Percentiles rank a stretch among this genome's conserved stretches.
These are phyloP conservation scores for Lodderomyces margitis DNA, from an alignment of 1,139 yeast species.

Conservation along the genomic window DNA sequence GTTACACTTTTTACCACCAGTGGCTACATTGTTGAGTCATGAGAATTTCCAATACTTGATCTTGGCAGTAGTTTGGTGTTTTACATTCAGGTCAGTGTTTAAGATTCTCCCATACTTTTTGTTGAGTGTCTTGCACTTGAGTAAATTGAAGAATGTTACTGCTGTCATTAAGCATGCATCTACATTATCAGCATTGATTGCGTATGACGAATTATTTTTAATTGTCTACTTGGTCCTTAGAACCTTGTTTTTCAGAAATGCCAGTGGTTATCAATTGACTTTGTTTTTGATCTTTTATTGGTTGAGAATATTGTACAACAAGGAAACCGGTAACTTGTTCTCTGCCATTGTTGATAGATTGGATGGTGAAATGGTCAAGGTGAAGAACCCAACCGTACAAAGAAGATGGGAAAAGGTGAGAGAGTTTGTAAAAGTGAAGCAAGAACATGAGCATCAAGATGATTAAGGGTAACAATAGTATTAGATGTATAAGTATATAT, in stretches of 20 bases:
- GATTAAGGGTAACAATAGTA: background rate
- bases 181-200: slow-evolving; percentile 48
- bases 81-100: slow-evolving; percentile 64
- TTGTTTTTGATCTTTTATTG: slow-evolving; percentile 61
- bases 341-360: slow-evolving; percentile 37
- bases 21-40: slow-evolving; percentile 58
- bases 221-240: slow-evolving; percentile 54
- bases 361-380: slow-evolving; percentile 38
- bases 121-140: slow-evolving; percentile 57
- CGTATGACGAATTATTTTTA: slow-evolving; percentile 59
- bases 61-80: slow-evolving; percentile 56
- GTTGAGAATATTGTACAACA: slow-evolving; percentile 60
- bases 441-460: slow-evolving; percentile 11
- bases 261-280: slow-evolving; percentile 66
- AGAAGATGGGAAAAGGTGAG: slow-evolving; percentile 43
- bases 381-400: slow-evolving; percentile 48
- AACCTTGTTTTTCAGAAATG: slow-evolving; percentile 60
- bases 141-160: slow-evolving; percentile 37
- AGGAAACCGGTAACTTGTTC: slow-evolving; percentile 47
- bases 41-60: slow-evolving; percentile 67
- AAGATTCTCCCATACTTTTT: slow-evolving; percentile 60
- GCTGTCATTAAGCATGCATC: slow-evolving; percentile 40
- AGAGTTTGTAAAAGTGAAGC: slow-evolving; percentile 37
- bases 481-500: background rate
- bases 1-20: slow-evolving; percentile 49